Base-by-base conservation (phyloP, 768 basidiomycete species). In the Clathrus columnatus region DNA sequence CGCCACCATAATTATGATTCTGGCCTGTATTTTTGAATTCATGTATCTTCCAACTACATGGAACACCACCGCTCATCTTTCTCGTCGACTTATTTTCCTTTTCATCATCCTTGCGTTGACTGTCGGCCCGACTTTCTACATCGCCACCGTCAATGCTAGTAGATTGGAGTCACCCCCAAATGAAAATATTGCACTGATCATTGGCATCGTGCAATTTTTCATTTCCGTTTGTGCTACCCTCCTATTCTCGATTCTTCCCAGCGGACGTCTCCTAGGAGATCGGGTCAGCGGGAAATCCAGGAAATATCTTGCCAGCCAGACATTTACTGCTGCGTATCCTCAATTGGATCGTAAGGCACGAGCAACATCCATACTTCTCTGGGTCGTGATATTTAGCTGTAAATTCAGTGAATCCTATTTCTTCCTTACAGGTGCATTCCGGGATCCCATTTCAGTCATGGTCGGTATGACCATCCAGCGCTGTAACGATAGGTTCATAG, bases 291-390 rank as follows among this genome's bases (percentile, higher is more conserved):
- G 95, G 63, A 97, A 96, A 71, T 81, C 87, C n/a, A 81, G 96
- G 64, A 98, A 97, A 71, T 97, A 97, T 68, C 85, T 99, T 78
- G 96, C 96, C 36, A 94, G 91, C 18, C 96, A 99, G 69, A 98
- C 96, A 0, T 98, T 99, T 73, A 99, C 96, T 1, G 96, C 96
- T 0, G 94, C 93, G 4, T 99, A 99, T 67, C 96, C 95, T 0
- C 71, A 78, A 2, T 81, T 99, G 45, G 70, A 80, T 23, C 74
- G 82, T 57, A 71, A 71, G 45, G 83, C 91, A 4, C 90, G 96
- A 48, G 75, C 77, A 10, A 92, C 91, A 1, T 94, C 91, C 36
- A 82, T 96, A 67, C 62, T 75, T 43, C 80, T 99, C 47, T 99
- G 96, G 96, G 54, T 89, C 44, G 81, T 97, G 52, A 81, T 97